Evolutionary conservation across 257 asterid genomes (phyloP).

Genomic region (Capsicum rhomboideum): DNA sequence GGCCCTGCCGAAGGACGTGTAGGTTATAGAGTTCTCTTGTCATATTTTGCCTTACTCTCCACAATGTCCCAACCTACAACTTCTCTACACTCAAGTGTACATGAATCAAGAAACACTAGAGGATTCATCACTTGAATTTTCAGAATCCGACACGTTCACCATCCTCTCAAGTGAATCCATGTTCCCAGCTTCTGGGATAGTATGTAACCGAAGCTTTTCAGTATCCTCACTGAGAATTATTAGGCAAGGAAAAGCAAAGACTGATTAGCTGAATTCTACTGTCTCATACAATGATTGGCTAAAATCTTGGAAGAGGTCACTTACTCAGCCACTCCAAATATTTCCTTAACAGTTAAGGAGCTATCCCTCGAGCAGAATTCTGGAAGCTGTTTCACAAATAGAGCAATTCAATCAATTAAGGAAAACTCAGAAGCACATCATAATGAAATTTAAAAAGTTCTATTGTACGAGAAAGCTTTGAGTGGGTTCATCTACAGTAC

Average conservation of each 20-base stretch:
- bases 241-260: background rate
- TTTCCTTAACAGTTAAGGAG: conserved; percentile 74
- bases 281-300: background rate
- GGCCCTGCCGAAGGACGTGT: background rate
- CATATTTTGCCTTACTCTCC: background rate
- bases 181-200: conserved; percentile 71
- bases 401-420: background rate
- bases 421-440: background rate
- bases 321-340: conserved; percentile 94
- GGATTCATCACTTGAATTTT: conserved; percentile 23
- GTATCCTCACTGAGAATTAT: conserved; percentile 74
- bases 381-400: conserved; percentile 47
- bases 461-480: background rate
- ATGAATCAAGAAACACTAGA: conserved; percentile 28
- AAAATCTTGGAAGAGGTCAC: conserved; percentile 20
- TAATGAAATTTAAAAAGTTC: background rate
- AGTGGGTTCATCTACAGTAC: background rate
- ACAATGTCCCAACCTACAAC: background rate
- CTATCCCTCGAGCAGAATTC: conserved; percentile 81
- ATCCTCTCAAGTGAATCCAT: conserved; percentile 74
- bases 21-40: background rate
- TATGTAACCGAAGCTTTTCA: conserved; percentile 75
- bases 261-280: background rate
- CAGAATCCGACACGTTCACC: conserved; percentile 55
- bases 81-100: background rate